Evolutionary conservation across 805 yeast genomes (phyloP), one percentile per base, ranked within the genome.

Genomic region (Yarrowia sp.): DNA sequence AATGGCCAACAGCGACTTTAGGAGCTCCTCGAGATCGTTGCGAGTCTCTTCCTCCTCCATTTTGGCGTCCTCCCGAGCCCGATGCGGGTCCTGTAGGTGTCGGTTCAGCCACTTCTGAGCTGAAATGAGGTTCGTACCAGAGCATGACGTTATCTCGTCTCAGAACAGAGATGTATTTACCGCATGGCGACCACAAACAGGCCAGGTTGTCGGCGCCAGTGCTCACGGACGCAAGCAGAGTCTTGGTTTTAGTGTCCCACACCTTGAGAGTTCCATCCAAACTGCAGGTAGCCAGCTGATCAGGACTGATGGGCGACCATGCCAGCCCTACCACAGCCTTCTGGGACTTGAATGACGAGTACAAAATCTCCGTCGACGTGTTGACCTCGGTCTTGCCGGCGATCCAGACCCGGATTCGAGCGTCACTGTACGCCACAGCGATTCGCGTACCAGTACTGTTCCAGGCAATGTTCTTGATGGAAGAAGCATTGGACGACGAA

Each of bases 251-350:
- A 72, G 26, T 73, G 49, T 82, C 83, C 88, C 88, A 84, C 38
- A 84, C 70, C 71, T 83, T 82, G 45, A 86, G 76, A 53, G 70
- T 72, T 12, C 79, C 78, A 72, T 85, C 89, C 38, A 79, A 72
- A 7, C 86, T 86, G 43, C 83, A 86, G 7, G 84, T 79, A 3
- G 84, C 87, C 67, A 86, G 78, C 12, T 78, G 72, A 50, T 79
- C 78, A 38, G 85, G 84, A 38, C 79, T 74, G 19, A 74, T 73
- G 0, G 89, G 88, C 58, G 82, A 78, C 88, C 88, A 86, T 1
- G 81, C 72, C 9, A 86, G 70, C 26, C 79, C 70, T 82, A 22
- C 83, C 82, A 1, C 80, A 72, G 58, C 76, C 75, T 3, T 71
- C 70, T 70, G 85, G 87, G 1, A 83, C 79, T 41, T 76, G 76